A percentile compares a stretch with the other conserved stretches of the same genome.
phyloP scores from a whole-genome alignment of 2,329 filamentous ascomycete genomes.

The Fusarium lateritium region DNA sequence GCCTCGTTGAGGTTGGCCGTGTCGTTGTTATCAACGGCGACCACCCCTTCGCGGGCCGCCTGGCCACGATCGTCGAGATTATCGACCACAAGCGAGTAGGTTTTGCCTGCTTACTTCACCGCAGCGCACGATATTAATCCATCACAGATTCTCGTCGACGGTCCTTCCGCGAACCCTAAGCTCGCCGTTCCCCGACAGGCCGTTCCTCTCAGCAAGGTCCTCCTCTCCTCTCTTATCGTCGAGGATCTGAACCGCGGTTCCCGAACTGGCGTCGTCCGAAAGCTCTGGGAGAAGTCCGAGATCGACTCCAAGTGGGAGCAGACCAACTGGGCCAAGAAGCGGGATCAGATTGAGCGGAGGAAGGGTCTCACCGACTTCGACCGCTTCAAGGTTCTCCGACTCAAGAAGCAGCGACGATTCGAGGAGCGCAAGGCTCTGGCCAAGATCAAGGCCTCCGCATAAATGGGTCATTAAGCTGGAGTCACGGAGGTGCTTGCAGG shows the following conservation, averaged over 20 bases:
- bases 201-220: constrained; percentile 83
- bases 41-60: constrained; percentile 85
- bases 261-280: constrained; percentile 86
- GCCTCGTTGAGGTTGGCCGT: constrained; percentile 98
- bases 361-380: constrained; percentile 97
- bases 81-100: constrained; percentile 99
- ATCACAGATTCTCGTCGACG: constrained; percentile 91
- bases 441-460: constrained; percentile 89
- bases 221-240: constrained; percentile 92
- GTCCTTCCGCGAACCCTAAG: constrained; percentile 85
- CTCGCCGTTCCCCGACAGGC: constrained; percentile 89
- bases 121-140: constrained; percentile 47
- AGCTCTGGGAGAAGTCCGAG: constrained; percentile 90
- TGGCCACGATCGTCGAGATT: constrained; percentile 98
- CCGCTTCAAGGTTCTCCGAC: constrained; percentile 99
- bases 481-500: constrained; percentile 54
- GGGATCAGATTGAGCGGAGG: constrained; percentile 87
- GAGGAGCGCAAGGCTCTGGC: constrained; percentile 97
- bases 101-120: constrained; percentile 54
- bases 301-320: constrained; percentile 95
- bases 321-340: constrained; percentile 95
- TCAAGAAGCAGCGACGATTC: constrained; percentile 99
- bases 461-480: constrained; percentile 62
- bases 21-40: constrained; percentile 89
- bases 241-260: constrained; percentile 87